Conservation (phyloP, 495 filamentous ascomycete species). For the Trypethelium eluteriae region DNA sequence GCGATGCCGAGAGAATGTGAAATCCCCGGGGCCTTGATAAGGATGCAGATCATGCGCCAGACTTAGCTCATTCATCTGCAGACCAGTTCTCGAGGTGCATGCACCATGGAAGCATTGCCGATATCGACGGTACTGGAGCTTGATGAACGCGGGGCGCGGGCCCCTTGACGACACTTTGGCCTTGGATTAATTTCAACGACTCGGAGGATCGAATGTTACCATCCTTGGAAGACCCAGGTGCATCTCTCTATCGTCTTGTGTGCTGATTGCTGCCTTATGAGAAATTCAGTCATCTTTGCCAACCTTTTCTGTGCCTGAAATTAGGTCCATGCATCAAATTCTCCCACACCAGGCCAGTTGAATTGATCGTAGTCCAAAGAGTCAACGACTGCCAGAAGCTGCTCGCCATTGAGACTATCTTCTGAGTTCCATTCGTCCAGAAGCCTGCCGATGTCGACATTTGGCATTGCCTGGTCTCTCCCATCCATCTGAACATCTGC, state of each 20-base stretch:
- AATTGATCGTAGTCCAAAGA: slow-evolving; percentile 5
- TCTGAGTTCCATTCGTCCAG: slow-evolving; percentile 9
- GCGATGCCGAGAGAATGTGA: background rate
- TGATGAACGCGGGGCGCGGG: background rate
- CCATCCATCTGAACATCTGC: background rate
- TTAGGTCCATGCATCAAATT: slow-evolving; percentile 7
- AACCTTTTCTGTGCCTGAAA: background rate
- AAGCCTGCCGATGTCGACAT: slow-evolving; percentile 4
- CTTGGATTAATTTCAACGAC: background rate
- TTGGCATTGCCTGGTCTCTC: slow-evolving; percentile 1
- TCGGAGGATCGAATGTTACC: background rate
- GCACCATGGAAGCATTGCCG: slow-evolving; percentile 2
- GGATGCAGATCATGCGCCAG: background rate
- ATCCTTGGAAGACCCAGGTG: background rate
- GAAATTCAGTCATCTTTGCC: background rate
- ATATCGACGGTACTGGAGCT: background rate
- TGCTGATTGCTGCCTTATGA: background rate
- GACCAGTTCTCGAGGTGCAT: background rate
- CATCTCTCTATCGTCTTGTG: background rate
- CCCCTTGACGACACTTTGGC: background rate
- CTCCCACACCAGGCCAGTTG: slow-evolving; percentile 2
- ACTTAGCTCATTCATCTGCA: background rate
- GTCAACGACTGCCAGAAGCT: slow-evolving; percentile 6
- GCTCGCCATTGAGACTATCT: slow-evolving; percentile 9
- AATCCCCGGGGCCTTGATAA: background rate